These are phyloP conservation scores for Melampsora occidentalis DNA, from an alignment of 1,284 basidiomycete genomes.

Conservation along the genomic window DNA sequence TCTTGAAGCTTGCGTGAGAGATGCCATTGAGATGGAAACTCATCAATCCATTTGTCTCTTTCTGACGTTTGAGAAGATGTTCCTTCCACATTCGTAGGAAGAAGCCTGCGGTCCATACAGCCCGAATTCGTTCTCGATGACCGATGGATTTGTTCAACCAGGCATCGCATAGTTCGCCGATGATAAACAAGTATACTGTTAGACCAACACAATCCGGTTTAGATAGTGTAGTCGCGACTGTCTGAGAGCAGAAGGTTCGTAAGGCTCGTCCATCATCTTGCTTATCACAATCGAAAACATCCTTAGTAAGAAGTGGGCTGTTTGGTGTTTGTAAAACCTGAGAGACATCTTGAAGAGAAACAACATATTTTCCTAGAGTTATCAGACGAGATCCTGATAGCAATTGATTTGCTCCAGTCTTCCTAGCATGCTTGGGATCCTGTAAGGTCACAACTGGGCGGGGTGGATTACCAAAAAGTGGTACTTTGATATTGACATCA, in stretches of 20 bases:
- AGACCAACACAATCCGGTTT: conserved; percentile 12
- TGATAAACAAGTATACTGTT: conserved; percentile 3
- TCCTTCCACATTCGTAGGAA: conserved; percentile 13
- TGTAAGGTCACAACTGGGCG: conserved; percentile 1
- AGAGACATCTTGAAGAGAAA: conserved; percentile 17
- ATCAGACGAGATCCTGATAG: conserved; percentile 4
- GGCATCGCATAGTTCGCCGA: conserved; percentile 18
- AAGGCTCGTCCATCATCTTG: conserved; percentile 4
- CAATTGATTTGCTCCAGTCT: conserved; percentile 13
- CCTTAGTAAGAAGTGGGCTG: conserved; percentile 7
- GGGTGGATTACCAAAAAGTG: conserved; percentile 5
- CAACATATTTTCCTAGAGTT: conserved; percentile 11
- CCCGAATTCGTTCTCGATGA: conserved; percentile 4
- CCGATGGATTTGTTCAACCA: conserved; percentile 11
- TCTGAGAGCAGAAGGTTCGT: conserved; percentile 5
- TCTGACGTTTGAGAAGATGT: conserved; percentile 4
- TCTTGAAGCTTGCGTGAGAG: conserved; percentile 16
- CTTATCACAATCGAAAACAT: conserved; percentile 16
- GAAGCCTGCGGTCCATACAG: conserved; percentile 9
- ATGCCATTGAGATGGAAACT: conserved; percentile 7
- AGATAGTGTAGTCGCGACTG: not conserved
- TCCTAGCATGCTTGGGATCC: conserved; percentile 14
- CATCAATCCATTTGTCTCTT: conserved; percentile 2
- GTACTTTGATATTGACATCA: not conserved
- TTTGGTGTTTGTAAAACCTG: conserved; percentile 14